These are phyloP conservation scores for Plenodomus tracheiphilus DNA, from an alignment of 2,329 filamentous ascomycete species.

Conservation along the genomic window DNA sequence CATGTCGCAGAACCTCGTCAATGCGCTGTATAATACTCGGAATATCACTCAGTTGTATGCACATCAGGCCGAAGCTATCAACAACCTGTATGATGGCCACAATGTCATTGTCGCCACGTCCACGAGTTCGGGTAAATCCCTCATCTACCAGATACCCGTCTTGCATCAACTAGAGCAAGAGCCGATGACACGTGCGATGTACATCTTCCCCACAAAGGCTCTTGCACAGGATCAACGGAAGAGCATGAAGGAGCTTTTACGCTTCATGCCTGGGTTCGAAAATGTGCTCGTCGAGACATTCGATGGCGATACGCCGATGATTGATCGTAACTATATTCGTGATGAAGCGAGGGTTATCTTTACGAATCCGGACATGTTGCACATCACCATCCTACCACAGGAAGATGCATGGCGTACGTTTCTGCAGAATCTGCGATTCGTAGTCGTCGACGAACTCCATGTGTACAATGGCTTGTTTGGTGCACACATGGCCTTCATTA, in stretches of 20 bases:
- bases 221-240: slow-evolving; percentile 91
- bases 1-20: slow-evolving; percentile 89
- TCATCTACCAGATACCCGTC: slow-evolving; percentile 97
- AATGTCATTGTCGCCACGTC: slow-evolving; percentile 94
- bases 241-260: slow-evolving; percentile 81
- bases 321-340: slow-evolving; percentile 74
- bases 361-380: slow-evolving; percentile 97
- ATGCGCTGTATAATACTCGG: slow-evolving; percentile 90
- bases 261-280: slow-evolving; percentile 77
- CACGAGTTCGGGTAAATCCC: slow-evolving; percentile 92
- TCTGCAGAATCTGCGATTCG: slow-evolving; percentile 84
- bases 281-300: slow-evolving; percentile 85
- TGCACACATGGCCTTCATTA: slow-evolving; percentile 91
- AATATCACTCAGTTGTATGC: slow-evolving; percentile 85
- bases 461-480: slow-evolving; percentile 96
- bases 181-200: slow-evolving; percentile 79
- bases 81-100: slow-evolving; percentile 76
- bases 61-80: slow-evolving; percentile 93
- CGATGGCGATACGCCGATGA: slow-evolving; percentile 90
- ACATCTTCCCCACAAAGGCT: slow-evolving; percentile 97
- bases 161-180: slow-evolving; percentile 84
- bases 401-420: slow-evolving; percentile 89
- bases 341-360: slow-evolving; percentile 93
- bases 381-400: slow-evolving; percentile 89
- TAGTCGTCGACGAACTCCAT: slow-evolving; percentile 84